Evolutionary conservation across 495 filamentous ascomycete genomes (phyloP), one percentile per base, ranked within the genome.

Genomic region (Xanthoparmelia taractica): DNA sequence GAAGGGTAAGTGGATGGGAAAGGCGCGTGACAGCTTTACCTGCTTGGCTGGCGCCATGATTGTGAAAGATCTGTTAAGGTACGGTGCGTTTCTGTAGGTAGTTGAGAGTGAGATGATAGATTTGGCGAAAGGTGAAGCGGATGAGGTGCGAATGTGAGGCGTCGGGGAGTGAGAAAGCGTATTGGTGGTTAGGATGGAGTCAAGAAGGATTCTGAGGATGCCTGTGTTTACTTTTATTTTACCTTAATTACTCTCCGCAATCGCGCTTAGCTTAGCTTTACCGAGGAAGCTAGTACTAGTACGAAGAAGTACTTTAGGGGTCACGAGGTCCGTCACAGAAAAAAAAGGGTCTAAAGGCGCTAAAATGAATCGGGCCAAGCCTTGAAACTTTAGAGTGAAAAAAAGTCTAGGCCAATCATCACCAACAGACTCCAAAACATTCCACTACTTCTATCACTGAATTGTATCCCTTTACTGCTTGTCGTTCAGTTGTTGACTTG

Each of bases 31-130:
- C 12, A 41, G n/a, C 38, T 34, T n/a, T 47, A 60, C 59, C 59
- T 52, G 59, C 27, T 48, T 48, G 48, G 60, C 33, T 41, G 54
- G 54, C 29, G 60, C 50, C 60, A 63, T 63, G 57, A 5, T 45
- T 17, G 5, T 36, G 48, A 27, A 17, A 54, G 29, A 33, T 18
- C 20, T 33, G 50, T 33, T 54, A 15, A n/a, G n/a, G 0, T 54
- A 15, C 25, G 29, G 8, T n/a, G 13, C 4, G 29, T 18, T 33
- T 20, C 20, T 33, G 27, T 54, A 33, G 50, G 29, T 54, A 29
- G 33, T 3, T 2, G 15, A 20, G 27, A 54, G 29, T 54, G 29
- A 54, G 18, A 6, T 33, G 2, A 20, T 31, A 0, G 29, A 17
- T 33, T 33, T 20, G 15, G 50, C 7, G 17, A 34, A 25, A n/a